Evolutionary conservation across 2,329 filamentous ascomycete species (phyloP).

Genomic region (Akanthomyces dipterigenus): DNA sequence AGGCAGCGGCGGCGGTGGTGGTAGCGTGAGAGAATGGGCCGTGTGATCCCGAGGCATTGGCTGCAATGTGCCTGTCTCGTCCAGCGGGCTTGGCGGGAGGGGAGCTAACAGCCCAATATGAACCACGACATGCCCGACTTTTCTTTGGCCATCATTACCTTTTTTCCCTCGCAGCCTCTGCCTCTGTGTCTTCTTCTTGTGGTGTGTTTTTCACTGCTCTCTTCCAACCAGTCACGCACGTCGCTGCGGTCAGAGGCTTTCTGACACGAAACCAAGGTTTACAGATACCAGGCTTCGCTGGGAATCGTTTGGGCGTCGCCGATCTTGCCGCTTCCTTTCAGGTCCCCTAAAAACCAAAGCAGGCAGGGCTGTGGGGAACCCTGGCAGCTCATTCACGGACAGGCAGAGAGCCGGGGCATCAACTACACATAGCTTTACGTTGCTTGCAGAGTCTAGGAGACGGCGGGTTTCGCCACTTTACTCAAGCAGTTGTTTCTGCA

Average conservation of each 20-base stretch:
- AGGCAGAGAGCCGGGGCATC: neutral
- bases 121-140: neutral
- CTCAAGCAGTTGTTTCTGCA: too few relatives aligned
- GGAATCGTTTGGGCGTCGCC: too few relatives aligned
- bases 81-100: neutral
- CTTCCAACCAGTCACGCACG: neutral
- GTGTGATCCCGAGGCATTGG: constrained; percentile 1
- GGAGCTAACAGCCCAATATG: neutral
- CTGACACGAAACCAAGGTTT: too few relatives aligned
- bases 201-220: neutral
- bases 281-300: too few relatives aligned
- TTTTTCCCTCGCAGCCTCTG: neutral
- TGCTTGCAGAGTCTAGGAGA: too few relatives aligned
- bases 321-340: too few relatives aligned
- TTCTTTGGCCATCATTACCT: neutral
- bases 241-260: too few relatives aligned
- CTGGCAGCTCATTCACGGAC: neutral
- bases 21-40: neutral
- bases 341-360: too few relatives aligned
- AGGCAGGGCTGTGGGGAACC: neutral
- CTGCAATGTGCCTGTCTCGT: constrained; percentile 1
- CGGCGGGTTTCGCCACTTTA: neutral
- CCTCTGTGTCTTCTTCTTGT: neutral
- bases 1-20: too few relatives aligned
- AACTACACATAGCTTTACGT: neutral